Base-by-base conservation (phyloP, 2,329 filamentous ascomycete genomes). In the Didymella segeticola region DNA sequence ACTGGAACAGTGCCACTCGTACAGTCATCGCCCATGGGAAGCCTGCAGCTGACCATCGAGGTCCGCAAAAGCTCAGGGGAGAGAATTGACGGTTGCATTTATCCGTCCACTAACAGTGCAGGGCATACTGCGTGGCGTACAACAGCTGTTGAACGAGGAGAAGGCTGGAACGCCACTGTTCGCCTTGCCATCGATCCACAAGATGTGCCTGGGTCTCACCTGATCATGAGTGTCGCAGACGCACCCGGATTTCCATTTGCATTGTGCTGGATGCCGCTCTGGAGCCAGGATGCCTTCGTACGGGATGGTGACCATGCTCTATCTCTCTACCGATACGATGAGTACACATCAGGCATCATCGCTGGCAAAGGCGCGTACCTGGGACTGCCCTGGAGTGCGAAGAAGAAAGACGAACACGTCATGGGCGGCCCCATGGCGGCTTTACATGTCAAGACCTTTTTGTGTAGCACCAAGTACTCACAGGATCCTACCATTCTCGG, bases 391-490 rank as follows among this genome's bases (percentile, higher is more conserved):
- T 98, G 93, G 89, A 88, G 84, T 60, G 79, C 89, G 82, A 89
- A 64, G 84, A 88, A 68, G 82, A 88, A 89, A 64, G 90, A 93
- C 47, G 86, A 87, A 70, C 81, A 83, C 46, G 84, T 92, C 2
- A 91, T 89, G 5, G 51, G 51, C 19, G 91, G 90, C 0, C 88
- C 90, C 3, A 83, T 96, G 61, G 91, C 93, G 3, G 85, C 86
- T n/a, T 77, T 99, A 27, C 85, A 86, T 11, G 78, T 96, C 10
- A 85, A 90, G 55, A 96, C 93, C 0, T 96, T 91, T 66, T 84
- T 99, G 6, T 97, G 93, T 81, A 98, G 95, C 76, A 99, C 95
- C 0, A 86, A 88, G 55, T 96, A 96, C 70, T 97, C 93, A 0
- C 95, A 99, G 71, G 93, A 99, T 70, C 89, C 93, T 50, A 86